phyloP scores from a whole-genome alignment of 2,329 filamentous ascomycete genomes.

The Alternaria incomplexa region DNA sequence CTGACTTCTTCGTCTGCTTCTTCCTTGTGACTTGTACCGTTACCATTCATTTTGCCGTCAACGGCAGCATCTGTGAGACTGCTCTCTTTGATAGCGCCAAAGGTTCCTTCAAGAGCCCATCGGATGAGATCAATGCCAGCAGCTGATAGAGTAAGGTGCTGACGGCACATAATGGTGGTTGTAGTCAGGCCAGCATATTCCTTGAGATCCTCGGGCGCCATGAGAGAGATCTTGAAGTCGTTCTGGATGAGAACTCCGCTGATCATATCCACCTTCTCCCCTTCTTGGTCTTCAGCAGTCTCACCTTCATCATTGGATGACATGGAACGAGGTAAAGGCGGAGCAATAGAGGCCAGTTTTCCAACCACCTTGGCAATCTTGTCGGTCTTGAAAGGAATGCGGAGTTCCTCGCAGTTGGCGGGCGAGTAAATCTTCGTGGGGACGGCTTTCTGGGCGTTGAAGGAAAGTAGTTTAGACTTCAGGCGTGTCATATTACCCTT shows the following conservation, averaged over 20 bases:
- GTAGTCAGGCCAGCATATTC: slow-evolving; percentile 98
- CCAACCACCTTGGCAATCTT: slow-evolving; percentile 97
- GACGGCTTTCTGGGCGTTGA: slow-evolving; percentile 79
- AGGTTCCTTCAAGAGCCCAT: slow-evolving; percentile 94
- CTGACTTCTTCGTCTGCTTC: slow-evolving; percentile 70
- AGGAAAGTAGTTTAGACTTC: slow-evolving; percentile 91
- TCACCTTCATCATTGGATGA: slow-evolving; percentile 33
- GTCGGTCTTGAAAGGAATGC: slow-evolving; percentile 93
- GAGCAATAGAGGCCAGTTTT: slow-evolving; percentile 81
- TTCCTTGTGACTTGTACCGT: slow-evolving; percentile 52
- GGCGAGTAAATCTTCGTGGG: slow-evolving; percentile 94
- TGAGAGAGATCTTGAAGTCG: slow-evolving; percentile 95
- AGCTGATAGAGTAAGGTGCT: slow-evolving; percentile 84
- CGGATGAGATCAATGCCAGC: slow-evolving; percentile 89
- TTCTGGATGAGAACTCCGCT: slow-evolving; percentile 94
- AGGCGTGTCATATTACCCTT: slow-evolving; percentile 98
- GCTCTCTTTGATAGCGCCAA: slow-evolving; percentile 72
- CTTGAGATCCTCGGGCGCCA: slow-evolving; percentile 93
- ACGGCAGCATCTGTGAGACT: slow-evolving; percentile 39
- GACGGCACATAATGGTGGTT: slow-evolving; percentile 90
- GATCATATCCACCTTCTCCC: slow-evolving; percentile 63
- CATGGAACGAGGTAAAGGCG: slow-evolving; percentile 58
- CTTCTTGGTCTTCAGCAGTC: slow-evolving; percentile 27
- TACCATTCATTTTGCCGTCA: slow-evolving; percentile 44
- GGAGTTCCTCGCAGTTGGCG: slow-evolving; percentile 91